Conservation (phyloP, 2,329 filamentous ascomycete species). For the Xylariaceae sp. region DNA sequence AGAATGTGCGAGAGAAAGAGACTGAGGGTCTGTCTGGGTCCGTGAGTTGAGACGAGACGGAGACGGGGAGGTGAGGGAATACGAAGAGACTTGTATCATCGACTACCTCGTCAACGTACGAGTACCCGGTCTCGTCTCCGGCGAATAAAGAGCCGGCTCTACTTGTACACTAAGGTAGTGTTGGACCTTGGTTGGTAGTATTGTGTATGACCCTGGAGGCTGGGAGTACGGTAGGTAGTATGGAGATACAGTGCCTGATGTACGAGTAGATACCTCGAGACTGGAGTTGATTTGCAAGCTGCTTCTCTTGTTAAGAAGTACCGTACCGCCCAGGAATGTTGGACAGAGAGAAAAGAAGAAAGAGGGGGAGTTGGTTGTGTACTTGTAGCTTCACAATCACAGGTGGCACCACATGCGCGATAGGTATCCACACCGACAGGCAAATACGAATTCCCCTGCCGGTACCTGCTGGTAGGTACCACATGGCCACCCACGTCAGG, state of each 20-base stretch:
- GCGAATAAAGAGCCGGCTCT: conserved; percentile 7
- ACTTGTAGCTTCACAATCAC: conserved; percentile 1
- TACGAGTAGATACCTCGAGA: too few species aligned
- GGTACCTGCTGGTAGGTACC: conserved; percentile 18
- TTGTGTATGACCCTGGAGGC: background rate
- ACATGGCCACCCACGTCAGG: conserved; percentile 23
- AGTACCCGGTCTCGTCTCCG: conserved; percentile 4
- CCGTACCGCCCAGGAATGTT: background rate
- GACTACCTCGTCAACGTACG: conserved; percentile 3
- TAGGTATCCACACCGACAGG: conserved; percentile 21
- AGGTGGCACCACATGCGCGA: conserved; percentile 19
- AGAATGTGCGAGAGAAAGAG: background rate
- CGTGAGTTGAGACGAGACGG: background rate
- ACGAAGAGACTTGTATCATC: conserved; percentile 1
- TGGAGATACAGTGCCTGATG: background rate
- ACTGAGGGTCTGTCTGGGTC: background rate
- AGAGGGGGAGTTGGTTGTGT: background rate
- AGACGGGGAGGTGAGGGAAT: background rate
- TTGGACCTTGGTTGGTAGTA: too few species aligned
- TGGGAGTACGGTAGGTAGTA: background rate
- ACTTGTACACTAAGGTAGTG: conserved; percentile 9
- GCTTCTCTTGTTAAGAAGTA: too few species aligned
- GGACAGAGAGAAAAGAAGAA: background rate
- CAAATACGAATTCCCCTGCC: conserved; percentile 31
- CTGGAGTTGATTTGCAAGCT: too few species aligned